Base-by-base conservation (phyloP, 1,139 yeast genomes). In the Hyphopichia fennica region DNA sequence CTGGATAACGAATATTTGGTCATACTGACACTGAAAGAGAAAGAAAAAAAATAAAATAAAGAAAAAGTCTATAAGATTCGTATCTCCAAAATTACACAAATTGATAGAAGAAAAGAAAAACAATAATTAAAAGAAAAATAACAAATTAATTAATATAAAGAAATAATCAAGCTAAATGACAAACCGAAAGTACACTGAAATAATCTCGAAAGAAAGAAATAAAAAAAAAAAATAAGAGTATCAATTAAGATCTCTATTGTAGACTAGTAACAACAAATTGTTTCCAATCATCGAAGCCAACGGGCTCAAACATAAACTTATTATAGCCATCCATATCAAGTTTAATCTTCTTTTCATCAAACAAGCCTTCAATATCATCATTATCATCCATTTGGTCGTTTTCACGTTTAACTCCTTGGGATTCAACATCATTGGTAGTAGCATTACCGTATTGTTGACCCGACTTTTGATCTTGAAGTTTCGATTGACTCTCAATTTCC, bases 221-320 rank as follows among this genome's bases (percentile, higher is more conserved):
- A 8, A 16, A 15, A 16, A 14, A 29, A 29, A 17, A 29, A 29
- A 15, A 29, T n/a, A 16, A 11, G 14, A 18, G 18, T 14, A 3
- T 8, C 16, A 23, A 15, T 13, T 17, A 39, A 19, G 9, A 19
- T 13, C 37, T 16, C 45, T 37, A 52, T 35, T 53, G 50, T 23
- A 49, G 48, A 35, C 50, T 51, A 3, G 62, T 47, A 4, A 52
- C 46, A 35, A 62, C 54, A 44, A 58, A 62, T 29, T 58, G 58
- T 44, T 63, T 68, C 77, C 78, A 72, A 35, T 64, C 69, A 36
- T 69, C 75, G 49, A 65, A 69, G 20, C 58, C 66, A 15, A 69
- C 57, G 2, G 70, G 63, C 49, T 66, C 72, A 45, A 63, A 60
- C 52, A 69, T 54, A 41, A 50, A 54, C 47, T 53, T 51, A 36